Evolutionary conservation across 768 basidiomycete species (phyloP), one percentile per base, ranked within the genome.

Genomic region (Leccinellum albellum): DNA sequence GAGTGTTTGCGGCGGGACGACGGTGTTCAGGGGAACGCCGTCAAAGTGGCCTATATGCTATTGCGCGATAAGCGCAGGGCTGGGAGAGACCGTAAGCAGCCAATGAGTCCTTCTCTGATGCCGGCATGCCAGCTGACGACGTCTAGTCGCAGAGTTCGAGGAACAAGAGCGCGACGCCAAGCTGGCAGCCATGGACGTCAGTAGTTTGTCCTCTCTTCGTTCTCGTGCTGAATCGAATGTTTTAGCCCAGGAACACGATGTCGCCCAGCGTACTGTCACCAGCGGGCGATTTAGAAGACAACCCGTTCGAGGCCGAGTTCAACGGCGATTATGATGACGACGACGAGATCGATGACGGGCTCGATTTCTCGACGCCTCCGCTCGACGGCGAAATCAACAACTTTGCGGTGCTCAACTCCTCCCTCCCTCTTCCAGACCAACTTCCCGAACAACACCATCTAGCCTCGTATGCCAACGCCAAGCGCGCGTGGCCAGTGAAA

Each of bases 41-140:
- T 98, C 69, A 95, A 97, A 74, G 94, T 99, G 7, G 94, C 96
- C 0, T 99, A 98, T 73, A 86, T 94, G 83, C 78, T 99, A 4
- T 78, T 97, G 46, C 79, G 93, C 55, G 96, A 99, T 67, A 94
- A 94, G 75, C 79, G 86, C 63, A 77, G 94, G 37, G 79, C 89
- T 53, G 86, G 93, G 6, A 83, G 88, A 71, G 92, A 94, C 69
- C 75, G 94, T 96, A 65, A 79, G 93, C 79, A 29, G 20, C 5
- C 20, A 28, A 35, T 13, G 17, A 28, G 3, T 3, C 31, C 7
- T 33, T 6, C 55, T 14, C 24, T 49, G 52, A 58, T 28, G 40
- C 21, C 21, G n/a, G 15, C 47, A 46, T 47, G n/a, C 10, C 48
- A 60, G 40, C 54, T 68, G 45, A 66, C 58, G 58, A 60, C 50